Conservation (phyloP, 2,329 filamentous ascomycete genomes). For the Aspergillus sp. region DNA sequence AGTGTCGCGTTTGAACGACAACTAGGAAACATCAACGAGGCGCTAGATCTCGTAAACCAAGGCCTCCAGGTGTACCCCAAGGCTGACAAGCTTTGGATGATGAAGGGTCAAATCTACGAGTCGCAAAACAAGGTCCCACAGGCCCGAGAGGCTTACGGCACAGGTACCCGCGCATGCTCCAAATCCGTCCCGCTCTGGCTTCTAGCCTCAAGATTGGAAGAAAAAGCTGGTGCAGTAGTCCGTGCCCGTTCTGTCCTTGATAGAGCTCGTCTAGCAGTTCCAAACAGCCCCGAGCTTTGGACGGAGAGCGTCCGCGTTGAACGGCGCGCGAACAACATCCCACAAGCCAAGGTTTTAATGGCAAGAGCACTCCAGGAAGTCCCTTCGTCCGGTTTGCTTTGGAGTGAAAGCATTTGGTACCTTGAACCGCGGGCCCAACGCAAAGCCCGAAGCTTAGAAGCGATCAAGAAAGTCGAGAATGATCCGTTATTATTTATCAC, state of each 20-base stretch:
- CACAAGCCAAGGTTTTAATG: conserved; percentile 90
- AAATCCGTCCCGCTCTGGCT: conserved; percentile 88
- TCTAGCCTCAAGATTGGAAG: conserved; percentile 84
- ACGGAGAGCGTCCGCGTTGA: conserved; percentile 94
- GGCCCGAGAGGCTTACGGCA: conserved; percentile 86
- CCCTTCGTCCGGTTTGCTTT: conserved; percentile 82
- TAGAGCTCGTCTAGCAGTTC: conserved; percentile 82
- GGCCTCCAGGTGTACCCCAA: conserved; percentile 85
- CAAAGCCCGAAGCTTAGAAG: conserved; percentile 87
- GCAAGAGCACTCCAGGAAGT: conserved; percentile 90
- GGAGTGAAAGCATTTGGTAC: conserved; percentile 95
- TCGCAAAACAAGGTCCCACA: conserved; percentile 76
- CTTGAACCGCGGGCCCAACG: conserved; percentile 90
- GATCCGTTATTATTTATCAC: conserved; percentile 88
- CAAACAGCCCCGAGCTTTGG: conserved; percentile 84
- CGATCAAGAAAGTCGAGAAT: conserved; percentile 95
- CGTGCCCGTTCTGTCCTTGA: conserved; percentile 95
- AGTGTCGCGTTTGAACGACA: conserved; percentile 92
- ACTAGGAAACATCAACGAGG: conserved; percentile 75
- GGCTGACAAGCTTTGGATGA: conserved; percentile 92
- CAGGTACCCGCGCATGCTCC: conserved; percentile 84
- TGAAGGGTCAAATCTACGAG: conserved; percentile 98
- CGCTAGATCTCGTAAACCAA: conserved; percentile 84
- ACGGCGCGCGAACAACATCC: conserved; percentile 78
- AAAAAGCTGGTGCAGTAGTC: conserved; percentile 78